These are phyloP conservation scores for Phyllosticta citrichinensis DNA, from an alignment of 2,329 filamentous ascomycete species.

Conservation along the genomic window DNA sequence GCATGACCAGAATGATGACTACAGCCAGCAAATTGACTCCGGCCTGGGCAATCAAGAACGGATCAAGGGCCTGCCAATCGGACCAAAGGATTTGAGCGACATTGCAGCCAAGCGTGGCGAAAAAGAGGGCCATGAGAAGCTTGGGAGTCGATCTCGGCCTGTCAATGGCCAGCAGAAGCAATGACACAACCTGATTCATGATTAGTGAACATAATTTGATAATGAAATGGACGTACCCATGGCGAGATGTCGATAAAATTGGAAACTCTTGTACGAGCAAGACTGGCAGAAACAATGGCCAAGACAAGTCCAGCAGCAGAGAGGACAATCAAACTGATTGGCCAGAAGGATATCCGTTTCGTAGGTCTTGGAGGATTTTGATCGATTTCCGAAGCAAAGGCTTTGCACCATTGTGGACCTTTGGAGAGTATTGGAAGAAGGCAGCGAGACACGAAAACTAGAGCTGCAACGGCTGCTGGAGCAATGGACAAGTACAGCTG, in stretches of 20 bases:
- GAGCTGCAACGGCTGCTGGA: not conserved
- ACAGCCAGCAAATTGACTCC: slow-evolving; percentile 29
- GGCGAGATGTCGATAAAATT: not conserved
- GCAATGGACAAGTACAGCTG: not conserved
- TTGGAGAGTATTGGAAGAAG: not conserved
- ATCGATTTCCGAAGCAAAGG: not conserved
- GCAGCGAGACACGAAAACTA: not conserved
- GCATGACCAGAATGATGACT: slow-evolving; percentile 54
- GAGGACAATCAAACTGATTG: not conserved
- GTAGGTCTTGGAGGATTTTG: not conserved
- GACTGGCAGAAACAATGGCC: not conserved
- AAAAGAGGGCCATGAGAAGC: slow-evolving; percentile 29
- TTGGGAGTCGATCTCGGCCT: slow-evolving; percentile 34
- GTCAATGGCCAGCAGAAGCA: slow-evolving; percentile 26
- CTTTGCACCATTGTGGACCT: not conserved
- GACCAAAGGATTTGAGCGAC: slow-evolving; percentile 17
- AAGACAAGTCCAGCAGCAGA: not conserved
- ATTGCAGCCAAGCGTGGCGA: slow-evolving; percentile 23
- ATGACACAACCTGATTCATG: slow-evolving; percentile 23
- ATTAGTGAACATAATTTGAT: not conserved
- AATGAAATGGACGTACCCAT: not conserved
- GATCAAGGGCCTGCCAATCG: slow-evolving; percentile 19
- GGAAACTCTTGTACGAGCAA: not conserved
- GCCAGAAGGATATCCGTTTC: not conserved
- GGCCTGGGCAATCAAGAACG: slow-evolving; percentile 21